phyloP scores from a whole-genome alignment of 2,329 filamentous ascomycete genomes.

The Talaromyces sp. region DNA sequence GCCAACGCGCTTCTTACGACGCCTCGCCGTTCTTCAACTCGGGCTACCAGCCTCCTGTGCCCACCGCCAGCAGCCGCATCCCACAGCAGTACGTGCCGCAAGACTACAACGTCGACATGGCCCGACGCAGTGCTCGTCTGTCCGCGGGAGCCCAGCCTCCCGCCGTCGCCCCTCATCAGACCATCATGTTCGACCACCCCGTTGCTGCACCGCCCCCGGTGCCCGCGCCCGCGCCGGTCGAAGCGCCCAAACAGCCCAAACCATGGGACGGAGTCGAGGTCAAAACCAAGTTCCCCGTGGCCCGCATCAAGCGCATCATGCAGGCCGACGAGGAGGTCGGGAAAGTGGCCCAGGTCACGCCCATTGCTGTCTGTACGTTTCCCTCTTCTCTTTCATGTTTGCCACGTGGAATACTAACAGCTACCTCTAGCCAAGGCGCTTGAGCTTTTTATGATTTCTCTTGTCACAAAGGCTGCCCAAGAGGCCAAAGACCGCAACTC shows the following conservation, averaged over 20 bases:
- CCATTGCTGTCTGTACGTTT: constrained; percentile 73
- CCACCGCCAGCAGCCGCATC: constrained; percentile 19
- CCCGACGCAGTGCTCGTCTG: constrained; percentile 36
- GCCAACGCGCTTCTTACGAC: constrained; percentile 41
- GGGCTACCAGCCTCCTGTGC: constrained; percentile 25
- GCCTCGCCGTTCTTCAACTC: constrained; percentile 41
- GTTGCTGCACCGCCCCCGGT: constrained; percentile 15
- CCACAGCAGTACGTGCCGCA: constrained; percentile 31
- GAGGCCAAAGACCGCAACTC: constrained; percentile 77
- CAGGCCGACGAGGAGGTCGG: constrained; percentile 98
- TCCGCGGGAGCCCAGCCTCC: constrained; percentile 18
- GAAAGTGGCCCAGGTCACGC: constrained; percentile 96
- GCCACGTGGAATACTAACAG: not conserved
- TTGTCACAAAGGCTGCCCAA: constrained; percentile 82
- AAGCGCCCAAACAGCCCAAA: constrained; percentile 18
- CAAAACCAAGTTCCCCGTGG: constrained; percentile 93
- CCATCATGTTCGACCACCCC: constrained; percentile 10
- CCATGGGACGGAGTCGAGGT: constrained; percentile 61
- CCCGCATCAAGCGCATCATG: constrained; percentile 98
- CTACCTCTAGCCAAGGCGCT: constrained; percentile 69
- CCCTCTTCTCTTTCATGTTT: not conserved
- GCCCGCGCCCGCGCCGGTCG: constrained; percentile 12
- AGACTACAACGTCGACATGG: constrained; percentile 31
- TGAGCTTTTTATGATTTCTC: constrained; percentile 94
- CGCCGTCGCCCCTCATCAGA: constrained; percentile 1